Conservation (phyloP, 1,284 basidiomycete species). For the Cryptococcus jaspeensis region DNA sequence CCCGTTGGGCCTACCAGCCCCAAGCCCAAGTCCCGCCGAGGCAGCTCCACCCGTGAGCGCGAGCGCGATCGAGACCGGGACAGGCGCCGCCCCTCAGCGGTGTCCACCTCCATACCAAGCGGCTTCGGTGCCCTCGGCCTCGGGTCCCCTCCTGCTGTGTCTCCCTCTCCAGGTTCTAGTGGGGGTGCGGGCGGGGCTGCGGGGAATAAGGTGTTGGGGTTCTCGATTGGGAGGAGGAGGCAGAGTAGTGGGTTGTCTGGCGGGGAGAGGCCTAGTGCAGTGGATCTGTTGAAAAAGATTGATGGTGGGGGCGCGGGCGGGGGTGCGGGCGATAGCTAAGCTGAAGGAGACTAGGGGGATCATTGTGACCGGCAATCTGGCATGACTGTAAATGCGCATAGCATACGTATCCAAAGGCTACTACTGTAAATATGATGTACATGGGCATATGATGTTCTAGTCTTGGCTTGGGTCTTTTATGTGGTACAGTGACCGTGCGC, state of each 20-base stretch:
- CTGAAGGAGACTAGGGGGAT: no score
- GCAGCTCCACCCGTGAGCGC: background rate
- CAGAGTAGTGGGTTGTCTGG: background rate
- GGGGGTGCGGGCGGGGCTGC: background rate
- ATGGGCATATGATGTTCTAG: no score
- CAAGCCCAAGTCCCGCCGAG: background rate
- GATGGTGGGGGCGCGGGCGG: slow-evolving; percentile 3
- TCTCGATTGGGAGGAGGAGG: background rate
- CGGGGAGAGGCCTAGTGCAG: slow-evolving; percentile 19
- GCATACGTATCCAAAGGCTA: background rate
- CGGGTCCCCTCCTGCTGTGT: no score
- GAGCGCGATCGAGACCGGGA: background rate
- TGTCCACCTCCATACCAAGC: background rate
- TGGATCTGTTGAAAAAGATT: slow-evolving; percentile 32
- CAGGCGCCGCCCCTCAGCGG: no score
- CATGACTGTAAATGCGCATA: background rate
- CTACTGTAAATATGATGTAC: background rate
- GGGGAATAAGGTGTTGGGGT: background rate
- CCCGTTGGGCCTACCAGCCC: background rate
- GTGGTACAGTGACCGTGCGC: background rate
- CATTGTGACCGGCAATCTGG: background rate
- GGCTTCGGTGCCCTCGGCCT: background rate
- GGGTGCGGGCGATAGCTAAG: no score
- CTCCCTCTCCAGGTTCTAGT: background rate
- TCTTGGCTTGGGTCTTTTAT: background rate